A percentile compares a stretch with the other conserved stretches of the same genome.
Conservation (phyloP, 2,329 filamentous ascomycete species). For the Myriosclerotinia duriaeana region DNA sequence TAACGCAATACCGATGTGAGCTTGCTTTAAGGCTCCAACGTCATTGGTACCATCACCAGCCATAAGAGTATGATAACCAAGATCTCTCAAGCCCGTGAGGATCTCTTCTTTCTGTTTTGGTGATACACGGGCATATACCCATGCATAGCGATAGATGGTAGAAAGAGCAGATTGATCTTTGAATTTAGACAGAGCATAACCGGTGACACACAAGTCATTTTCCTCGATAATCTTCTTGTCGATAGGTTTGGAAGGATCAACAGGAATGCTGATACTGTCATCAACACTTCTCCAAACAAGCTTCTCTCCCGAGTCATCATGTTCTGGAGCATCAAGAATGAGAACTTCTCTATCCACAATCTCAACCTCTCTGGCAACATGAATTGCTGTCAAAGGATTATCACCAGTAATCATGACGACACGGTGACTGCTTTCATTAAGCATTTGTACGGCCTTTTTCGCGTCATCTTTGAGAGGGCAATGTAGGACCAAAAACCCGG, state of each 20-base stretch:
- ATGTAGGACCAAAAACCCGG: conserved; percentile 92
- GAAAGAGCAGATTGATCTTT: conserved; percentile 74
- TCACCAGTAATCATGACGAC: conserved; percentile 99
- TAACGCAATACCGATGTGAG: conserved; percentile 92
- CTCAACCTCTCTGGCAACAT: conserved; percentile 92
- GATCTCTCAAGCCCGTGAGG: conserved; percentile 90
- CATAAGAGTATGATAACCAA: conserved; percentile 98
- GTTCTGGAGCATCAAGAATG: conserved; percentile 91
- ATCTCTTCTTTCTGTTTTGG: conserved; percentile 99
- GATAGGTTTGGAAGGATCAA: conserved; percentile 78
- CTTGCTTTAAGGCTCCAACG: conserved; percentile 95
- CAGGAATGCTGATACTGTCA: conserved; percentile 80
- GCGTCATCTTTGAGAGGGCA: conserved; percentile 96
- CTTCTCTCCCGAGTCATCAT: conserved; percentile 75
- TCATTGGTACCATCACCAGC: conserved; percentile 98
- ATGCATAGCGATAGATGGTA: conserved; percentile 80
- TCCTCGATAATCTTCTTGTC: conserved; percentile 76
- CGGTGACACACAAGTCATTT: conserved; percentile 94
- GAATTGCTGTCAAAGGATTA: conserved; percentile 92
- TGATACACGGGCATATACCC: conserved; percentile 97
- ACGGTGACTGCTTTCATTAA: conserved; percentile 97
- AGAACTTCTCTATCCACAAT: conserved; percentile 95
- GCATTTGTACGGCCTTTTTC: conserved; percentile 88
- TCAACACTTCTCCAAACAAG: conserved; percentile 95
- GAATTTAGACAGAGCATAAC: conserved; percentile 88